These are phyloP conservation scores for Clonostachys sp. DNA, from an alignment of 2,329 filamentous ascomycete genomes.

Conservation along the genomic window DNA sequence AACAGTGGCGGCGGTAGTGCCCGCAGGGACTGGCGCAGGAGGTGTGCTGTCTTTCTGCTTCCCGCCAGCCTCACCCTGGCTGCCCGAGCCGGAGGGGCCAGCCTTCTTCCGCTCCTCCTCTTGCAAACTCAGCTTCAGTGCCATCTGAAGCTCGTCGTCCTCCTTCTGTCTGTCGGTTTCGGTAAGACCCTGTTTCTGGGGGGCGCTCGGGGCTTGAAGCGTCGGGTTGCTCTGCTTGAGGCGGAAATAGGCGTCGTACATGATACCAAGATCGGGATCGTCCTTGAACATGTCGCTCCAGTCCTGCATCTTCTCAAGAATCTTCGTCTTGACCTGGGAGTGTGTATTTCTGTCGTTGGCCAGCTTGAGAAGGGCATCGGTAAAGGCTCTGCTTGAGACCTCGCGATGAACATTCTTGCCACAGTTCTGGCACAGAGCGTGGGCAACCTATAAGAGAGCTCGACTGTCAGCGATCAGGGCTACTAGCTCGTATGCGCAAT, in stretches of 20 bases:
- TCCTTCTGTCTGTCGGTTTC: slow-evolving; percentile 89
- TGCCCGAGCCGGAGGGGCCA: slow-evolving; percentile 20
- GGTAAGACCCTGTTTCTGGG: slow-evolving; percentile 87
- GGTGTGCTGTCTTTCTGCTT: slow-evolving; percentile 32
- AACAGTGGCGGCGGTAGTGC: slow-evolving; percentile 93
- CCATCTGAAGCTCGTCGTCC: slow-evolving; percentile 96
- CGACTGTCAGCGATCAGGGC: too few species aligned
- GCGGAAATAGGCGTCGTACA: slow-evolving; percentile 90
- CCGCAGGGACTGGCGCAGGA: slow-evolving; percentile 60
- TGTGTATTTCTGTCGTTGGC: slow-evolving; percentile 95
- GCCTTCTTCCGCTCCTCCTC: slow-evolving; percentile 68
- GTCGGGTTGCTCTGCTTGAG: slow-evolving; percentile 83
- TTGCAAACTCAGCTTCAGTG: slow-evolving; percentile 84
- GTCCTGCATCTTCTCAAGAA: slow-evolving; percentile 91
- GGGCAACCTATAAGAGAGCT: slow-evolving; percentile 59
- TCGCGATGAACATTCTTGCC: slow-evolving; percentile 83
- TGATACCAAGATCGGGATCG: slow-evolving; percentile 90
- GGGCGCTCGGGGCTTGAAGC: slow-evolving; percentile 85
- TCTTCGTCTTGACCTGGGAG: slow-evolving; percentile 94
- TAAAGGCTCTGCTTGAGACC: slow-evolving; percentile 86
- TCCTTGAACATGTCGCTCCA: slow-evolving; percentile 93
- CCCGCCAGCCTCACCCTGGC: slow-evolving; percentile 20
- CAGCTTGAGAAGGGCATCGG: slow-evolving; percentile 84
- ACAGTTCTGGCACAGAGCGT: slow-evolving; percentile 89
- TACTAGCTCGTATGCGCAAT: too few species aligned